Evolutionary conservation across 148 eudicot genomes (phyloP), one percentile per base, ranked within the genome.

Genomic region (Linanthus parryae): DNA sequence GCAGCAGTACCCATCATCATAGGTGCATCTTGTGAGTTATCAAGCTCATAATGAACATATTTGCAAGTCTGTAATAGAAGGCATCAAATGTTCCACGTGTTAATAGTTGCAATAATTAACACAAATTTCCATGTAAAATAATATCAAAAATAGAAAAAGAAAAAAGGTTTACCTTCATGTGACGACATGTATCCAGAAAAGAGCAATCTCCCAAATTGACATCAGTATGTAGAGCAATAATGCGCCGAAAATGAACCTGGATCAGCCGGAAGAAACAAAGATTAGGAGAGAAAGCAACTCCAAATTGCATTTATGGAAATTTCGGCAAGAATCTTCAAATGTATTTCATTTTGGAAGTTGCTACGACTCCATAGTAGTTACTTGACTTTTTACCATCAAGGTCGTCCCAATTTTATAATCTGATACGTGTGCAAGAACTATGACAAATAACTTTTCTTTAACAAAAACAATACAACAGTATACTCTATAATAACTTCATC

Each of bases 11-110:
- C 78, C 74, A 72, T 66, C 83, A 80, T 83, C 79, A 79, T 77
- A 22, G 84, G 70, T 45, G 87, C 64, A 59, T 92, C 98, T 31
- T 83, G 87, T 8, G 91, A 77, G 58, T 95, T 78, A 59, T 92
- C 98, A 19, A 92, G 98, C 83, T 92, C 98, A 70, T 92, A 92
- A 59, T 92, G 96, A 43, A 92, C 98, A 64, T 92, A 92, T 71
- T 92, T 92, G 83, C 98, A 92, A 10, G 98, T 92, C 98, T 91
- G 66, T 30, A 18, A 54, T 17, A 44, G 24, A 48, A 45, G 39
- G 43, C 11, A 55, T 44, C 3, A 15, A 38, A 19, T 9, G 16
- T 40, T 30, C 20, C 38, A 23, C 13, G 5, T 38, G 8, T 27
- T 16, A 23, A 23, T 26, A 17, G 13, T 15, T 57, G 33, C 25